A percentile compares a stretch with the other conserved stretches of the same genome.
Evolutionary conservation across 2,329 filamentous ascomycete genomes (phyloP).

Genomic region (Diatrype stigma): DNA sequence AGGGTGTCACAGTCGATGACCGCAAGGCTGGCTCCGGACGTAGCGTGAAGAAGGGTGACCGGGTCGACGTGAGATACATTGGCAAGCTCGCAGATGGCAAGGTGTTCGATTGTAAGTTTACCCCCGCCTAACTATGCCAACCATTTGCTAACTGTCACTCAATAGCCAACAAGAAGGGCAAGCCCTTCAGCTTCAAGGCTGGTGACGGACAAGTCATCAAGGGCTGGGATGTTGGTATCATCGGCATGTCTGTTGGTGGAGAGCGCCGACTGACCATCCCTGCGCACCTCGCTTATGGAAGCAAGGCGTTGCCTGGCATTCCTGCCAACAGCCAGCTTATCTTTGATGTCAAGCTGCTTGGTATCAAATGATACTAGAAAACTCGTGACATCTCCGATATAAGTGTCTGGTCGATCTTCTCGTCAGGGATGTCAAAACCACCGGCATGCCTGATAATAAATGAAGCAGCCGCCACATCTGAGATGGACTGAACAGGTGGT

Average conservation of each 20-base stretch:
- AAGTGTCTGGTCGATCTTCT: conserved; percentile 1
- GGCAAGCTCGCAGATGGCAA: conserved; percentile 94
- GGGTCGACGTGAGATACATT: conserved; percentile 93
- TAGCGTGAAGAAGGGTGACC: conserved; percentile 84
- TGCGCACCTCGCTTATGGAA: conserved; percentile 83
- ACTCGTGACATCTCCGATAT: conserved; percentile 1
- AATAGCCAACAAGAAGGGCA: conserved; percentile 95
- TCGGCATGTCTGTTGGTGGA: conserved; percentile 87
- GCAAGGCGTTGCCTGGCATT: conserved; percentile 75
- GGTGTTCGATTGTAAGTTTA: conserved; percentile 79
- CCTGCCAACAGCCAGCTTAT: conserved; percentile 85
- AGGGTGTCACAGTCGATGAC: conserved; percentile 92
- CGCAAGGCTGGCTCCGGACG: conserved; percentile 86
- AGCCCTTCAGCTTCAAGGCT: conserved; percentile 94
- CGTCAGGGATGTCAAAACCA: not conserved
- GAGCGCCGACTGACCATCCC: conserved; percentile 93
- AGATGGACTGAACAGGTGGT: not conserved
- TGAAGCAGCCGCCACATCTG: not conserved
- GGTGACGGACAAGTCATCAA: conserved; percentile 96
- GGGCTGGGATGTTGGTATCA: conserved; percentile 94
- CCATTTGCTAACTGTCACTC: conserved; percentile 24
- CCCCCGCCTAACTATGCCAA: conserved; percentile 17
- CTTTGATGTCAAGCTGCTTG: conserved; percentile 86
- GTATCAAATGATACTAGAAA: conserved; percentile 64
- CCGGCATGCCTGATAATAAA: not conserved